Conservation (phyloP, 192 early-diverging fungal genomes). For the Linnemannia exigua region DNA sequence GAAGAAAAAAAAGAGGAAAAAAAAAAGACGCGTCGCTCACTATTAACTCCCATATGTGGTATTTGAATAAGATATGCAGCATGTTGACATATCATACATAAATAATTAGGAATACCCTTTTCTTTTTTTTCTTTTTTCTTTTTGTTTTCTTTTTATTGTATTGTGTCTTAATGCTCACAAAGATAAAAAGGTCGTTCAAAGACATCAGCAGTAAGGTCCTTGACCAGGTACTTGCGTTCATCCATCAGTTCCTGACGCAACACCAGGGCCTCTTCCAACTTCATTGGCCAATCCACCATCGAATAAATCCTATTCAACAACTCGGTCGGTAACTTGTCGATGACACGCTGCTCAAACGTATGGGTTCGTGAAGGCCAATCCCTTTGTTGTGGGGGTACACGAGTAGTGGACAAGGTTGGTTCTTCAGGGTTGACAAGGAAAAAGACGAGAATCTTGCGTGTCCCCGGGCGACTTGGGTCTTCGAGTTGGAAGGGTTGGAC, state of each 20-base stretch:
- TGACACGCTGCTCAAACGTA: background rate
- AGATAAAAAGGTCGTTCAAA: conserved; percentile 30
- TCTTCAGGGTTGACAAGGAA: conserved; percentile 77
- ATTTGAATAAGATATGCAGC: no score
- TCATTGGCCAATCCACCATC: conserved; percentile 20
- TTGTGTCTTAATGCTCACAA: conserved; percentile 17
- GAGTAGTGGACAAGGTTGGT: conserved; percentile 66
- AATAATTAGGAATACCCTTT: no score
- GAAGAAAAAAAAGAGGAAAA: no score
- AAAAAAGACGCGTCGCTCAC: no score
- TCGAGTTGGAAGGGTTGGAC: conserved; percentile 72
- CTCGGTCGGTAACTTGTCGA: conserved; percentile 17
- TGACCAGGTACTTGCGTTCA: conserved; percentile 23
- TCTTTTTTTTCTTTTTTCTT: no score
- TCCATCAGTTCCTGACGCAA: conserved; percentile 23
- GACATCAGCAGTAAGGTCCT: background rate
- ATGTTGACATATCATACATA: no score
- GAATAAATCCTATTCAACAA: conserved; percentile 2
- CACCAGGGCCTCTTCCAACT: conserved; percentile 8
- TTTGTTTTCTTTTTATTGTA: no score
- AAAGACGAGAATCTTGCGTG: conserved; percentile 77
- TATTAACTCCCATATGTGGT: no score
- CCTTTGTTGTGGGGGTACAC: conserved; percentile 76
- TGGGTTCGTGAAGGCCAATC: conserved; percentile 13
- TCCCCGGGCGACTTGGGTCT: conserved; percentile 62